Evolutionary conservation across 805 yeast species (phyloP), one percentile per base, ranked within the genome.

Genomic region (Pichia gijzeniarum): DNA sequence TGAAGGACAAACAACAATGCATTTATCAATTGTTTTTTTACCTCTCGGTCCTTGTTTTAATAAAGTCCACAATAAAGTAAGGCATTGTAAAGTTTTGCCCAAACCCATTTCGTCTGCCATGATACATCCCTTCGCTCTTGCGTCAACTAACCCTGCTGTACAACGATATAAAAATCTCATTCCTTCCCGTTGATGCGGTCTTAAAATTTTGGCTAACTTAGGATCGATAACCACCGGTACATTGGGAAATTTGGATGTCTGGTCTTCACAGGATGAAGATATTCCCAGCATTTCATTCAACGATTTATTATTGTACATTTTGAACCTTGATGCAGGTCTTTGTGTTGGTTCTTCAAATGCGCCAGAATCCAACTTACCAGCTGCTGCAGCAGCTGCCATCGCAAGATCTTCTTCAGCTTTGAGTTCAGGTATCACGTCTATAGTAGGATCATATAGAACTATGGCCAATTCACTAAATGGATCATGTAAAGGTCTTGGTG

Each of bases 41-140:
- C 87, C 87, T 43, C 90, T 76, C 1, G 98, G 98, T 8, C 95
- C 82, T 61, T 91, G 99, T 50, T 77, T 78, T 40, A 91, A 69
- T 40, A 91, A 62, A 0, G 97, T 91, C 98, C 98, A 91, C 85
- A 90, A 74, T 28, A 91, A 70, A 0, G 96, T 73, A 30, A 91
- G 74, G 62, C 98, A 91, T 76, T 82, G 90, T 35, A 93, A 64
- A 0, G 98, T 90, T 56, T 85, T 85, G 2, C 96, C 96, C 17
- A 93, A 69, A 1, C 99, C 99, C 99, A 93, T 93, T 56, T 91
- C 98, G 62, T 93, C 99, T 0, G 99, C 99, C 98, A 91, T 91
- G 41, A 91, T 91, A 59, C 97, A 91, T 3, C 99, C 99, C 57
- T 84, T 79, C 0, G 97, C 97, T 30, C 83, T 72, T 7, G 87